Conservation (phyloP, 202 grass and related monocot species). For the Zoysia matrella region DNA sequence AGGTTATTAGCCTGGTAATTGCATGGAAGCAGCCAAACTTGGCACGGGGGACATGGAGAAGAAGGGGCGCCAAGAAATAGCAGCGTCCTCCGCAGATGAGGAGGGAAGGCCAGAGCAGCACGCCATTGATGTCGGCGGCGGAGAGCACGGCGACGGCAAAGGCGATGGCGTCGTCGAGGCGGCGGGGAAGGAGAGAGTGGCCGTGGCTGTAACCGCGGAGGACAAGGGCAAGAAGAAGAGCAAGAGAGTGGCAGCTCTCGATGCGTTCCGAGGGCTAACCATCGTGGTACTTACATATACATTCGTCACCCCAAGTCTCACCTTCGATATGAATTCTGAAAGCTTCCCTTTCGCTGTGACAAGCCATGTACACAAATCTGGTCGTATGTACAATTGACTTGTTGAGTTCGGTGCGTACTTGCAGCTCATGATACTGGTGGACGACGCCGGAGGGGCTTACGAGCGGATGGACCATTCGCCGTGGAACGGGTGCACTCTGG, state of each 20-base stretch:
- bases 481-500: conserved; percentile 69
- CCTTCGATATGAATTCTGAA: not conserved
- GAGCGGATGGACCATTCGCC: conserved; percentile 72
- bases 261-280: conserved; percentile 71
- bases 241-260: conserved; percentile 57
- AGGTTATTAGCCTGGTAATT: not conserved
- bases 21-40: too few relatives aligned
- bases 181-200: conserved; percentile 21
- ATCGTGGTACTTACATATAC: conserved; percentile 49
- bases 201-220: conserved; percentile 26
- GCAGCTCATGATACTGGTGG: conserved; percentile 74
- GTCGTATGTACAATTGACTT: not conserved
- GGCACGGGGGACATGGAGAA: conserved; percentile 26
- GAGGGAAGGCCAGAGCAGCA: conserved; percentile 40
- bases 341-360: not conserved
- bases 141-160: conserved; percentile 4
- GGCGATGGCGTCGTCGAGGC: not conserved
- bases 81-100: not conserved
- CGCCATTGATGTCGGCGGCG: conserved; percentile 40
- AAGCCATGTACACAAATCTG: not conserved
- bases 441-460: conserved; percentile 61
- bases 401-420: not conserved
- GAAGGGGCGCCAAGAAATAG: conserved; percentile 48
- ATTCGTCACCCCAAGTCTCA: not conserved
- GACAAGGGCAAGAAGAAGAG: conserved; percentile 46